A percentile compares a stretch with the other conserved stretches of the same genome.
These are phyloP conservation scores for Fusarium beomiforme DNA, from an alignment of 2,329 filamentous ascomycete species.

Conservation along the genomic window DNA sequence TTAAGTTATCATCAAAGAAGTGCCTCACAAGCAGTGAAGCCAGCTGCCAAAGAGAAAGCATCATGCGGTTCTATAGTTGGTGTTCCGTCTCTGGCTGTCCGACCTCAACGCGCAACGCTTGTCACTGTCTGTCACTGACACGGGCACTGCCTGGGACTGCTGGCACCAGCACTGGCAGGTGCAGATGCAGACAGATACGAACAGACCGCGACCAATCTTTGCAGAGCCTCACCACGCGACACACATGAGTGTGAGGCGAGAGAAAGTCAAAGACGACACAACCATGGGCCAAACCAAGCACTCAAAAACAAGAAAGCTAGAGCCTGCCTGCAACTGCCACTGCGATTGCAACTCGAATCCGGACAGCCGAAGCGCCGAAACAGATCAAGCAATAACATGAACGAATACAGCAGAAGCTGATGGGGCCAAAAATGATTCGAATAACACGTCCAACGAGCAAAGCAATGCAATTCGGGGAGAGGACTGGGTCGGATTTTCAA, in stretches of 20 bases:
- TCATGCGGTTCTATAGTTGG: conserved; percentile 14
- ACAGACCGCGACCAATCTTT: conserved; percentile 20
- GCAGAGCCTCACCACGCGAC: conserved; percentile 27
- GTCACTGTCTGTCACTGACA: conserved; percentile 21
- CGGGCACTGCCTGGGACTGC: background rate
- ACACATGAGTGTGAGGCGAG: conserved; percentile 19
- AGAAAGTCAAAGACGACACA: conserved; percentile 4
- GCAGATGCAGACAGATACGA: conserved; percentile 2
- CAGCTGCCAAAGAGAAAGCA: conserved; percentile 14
- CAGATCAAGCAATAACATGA: conserved; percentile 7
- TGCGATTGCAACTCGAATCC: no score
- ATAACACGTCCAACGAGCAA: conserved; percentile 14
- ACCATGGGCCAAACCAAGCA: background rate
- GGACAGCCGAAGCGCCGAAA: background rate
- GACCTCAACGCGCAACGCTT: conserved; percentile 29
- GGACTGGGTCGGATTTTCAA: conserved; percentile 25
- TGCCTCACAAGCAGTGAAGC: conserved; percentile 1
- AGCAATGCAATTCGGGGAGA: conserved; percentile 7
- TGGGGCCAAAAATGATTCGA: conserved; percentile 12
- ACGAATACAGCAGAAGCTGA: background rate
- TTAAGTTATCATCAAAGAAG: background rate
- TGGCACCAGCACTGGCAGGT: background rate
- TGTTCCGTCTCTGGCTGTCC: conserved; percentile 25
- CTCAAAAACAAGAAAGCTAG: background rate
- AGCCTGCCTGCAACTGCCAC: background rate